Evolutionary conservation across 2,329 filamentous ascomycete species (phyloP).

Genomic region (Parastagonospora avenae): DNA sequence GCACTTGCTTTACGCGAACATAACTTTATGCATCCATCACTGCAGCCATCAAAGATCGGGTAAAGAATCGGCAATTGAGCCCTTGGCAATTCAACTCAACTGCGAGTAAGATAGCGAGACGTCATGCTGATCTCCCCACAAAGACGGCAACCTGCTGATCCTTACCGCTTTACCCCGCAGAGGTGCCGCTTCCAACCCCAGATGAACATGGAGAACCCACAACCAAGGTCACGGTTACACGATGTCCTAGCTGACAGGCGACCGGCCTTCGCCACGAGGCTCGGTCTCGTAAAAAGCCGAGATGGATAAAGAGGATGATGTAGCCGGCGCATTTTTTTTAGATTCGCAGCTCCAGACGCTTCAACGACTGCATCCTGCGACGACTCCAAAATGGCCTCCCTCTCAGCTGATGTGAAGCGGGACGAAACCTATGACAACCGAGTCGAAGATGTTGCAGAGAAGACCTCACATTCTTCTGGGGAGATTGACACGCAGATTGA

Average conservation of each 20-base stretch:
- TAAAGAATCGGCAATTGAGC: neutral
- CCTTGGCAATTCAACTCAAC: neutral
- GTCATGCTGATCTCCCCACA: constrained; percentile 3
- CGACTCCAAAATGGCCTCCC: constrained; percentile 12
- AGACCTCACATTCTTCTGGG: constrained; percentile 26
- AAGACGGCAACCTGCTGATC: constrained; percentile 9
- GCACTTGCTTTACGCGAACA: neutral
- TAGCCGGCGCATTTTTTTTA: neutral
- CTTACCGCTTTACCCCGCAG: constrained; percentile 25
- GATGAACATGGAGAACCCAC: constrained; percentile 11
- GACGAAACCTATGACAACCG: constrained; percentile 14
- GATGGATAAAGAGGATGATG: constrained; percentile 10
- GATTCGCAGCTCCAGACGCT: neutral
- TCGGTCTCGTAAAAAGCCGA: constrained; percentile 20
- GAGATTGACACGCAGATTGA: constrained; percentile 38
- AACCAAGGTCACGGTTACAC: constrained; percentile 5
- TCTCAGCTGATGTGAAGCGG: constrained; percentile 18
- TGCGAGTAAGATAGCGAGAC: constrained; percentile 1
- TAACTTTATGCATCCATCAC: neutral
- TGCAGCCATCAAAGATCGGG: neutral
- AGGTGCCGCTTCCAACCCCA: constrained; percentile 18
- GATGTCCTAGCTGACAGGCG: constrained; percentile 7
- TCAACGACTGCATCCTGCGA: neutral
- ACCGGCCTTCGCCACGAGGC: constrained; percentile 5
- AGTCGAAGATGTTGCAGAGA: constrained; percentile 34